A percentile compares a stretch with the other conserved stretches of the same genome.
phyloP scores from a whole-genome alignment of 2,329 filamentous ascomycete genomes.

The Aspergillus costaricaensis region DNA sequence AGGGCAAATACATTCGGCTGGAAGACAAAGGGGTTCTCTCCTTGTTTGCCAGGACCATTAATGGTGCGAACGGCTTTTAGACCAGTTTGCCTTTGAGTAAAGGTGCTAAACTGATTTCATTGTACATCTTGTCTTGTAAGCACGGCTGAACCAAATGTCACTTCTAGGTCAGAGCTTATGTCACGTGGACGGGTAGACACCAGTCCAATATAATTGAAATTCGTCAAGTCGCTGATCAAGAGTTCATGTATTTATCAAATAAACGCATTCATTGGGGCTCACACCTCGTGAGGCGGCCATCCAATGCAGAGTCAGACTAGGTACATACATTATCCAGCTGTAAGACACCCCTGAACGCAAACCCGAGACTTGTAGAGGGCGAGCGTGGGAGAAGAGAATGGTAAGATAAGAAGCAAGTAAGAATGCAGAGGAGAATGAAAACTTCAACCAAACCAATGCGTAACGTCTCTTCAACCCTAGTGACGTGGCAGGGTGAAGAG shows the following conservation, averaged over 20 bases:
- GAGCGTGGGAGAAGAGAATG: constrained; percentile 17
- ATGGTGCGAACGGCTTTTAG: no score
- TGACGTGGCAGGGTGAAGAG: constrained; percentile 42
- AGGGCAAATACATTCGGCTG: no score
- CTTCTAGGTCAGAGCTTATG: no score
- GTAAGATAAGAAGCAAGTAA: constrained; percentile 21
- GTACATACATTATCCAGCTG: constrained; percentile 44
- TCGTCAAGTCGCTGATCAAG: neutral
- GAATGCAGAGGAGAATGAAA: constrained; percentile 25
- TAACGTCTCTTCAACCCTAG: constrained; percentile 41
- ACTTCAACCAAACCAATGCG: constrained; percentile 18
- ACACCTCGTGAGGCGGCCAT: constrained; percentile 13
- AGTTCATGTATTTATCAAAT: constrained; percentile 8
- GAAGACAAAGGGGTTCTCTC: no score
- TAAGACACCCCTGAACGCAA: constrained; percentile 31
- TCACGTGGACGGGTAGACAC: no score
- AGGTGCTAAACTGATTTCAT: no score
- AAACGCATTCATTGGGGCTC: constrained; percentile 19
- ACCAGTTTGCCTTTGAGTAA: no score
- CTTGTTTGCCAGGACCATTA: no score
- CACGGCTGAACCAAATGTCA: no score
- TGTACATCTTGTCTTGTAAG: no score
- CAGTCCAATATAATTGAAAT: no score
- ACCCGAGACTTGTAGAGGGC: constrained; percentile 25
- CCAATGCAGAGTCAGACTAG: constrained; percentile 30